Evolutionary conservation across 176 grass and related monocot genomes (phyloP).

Genomic region (Typha latifolia): DNA sequence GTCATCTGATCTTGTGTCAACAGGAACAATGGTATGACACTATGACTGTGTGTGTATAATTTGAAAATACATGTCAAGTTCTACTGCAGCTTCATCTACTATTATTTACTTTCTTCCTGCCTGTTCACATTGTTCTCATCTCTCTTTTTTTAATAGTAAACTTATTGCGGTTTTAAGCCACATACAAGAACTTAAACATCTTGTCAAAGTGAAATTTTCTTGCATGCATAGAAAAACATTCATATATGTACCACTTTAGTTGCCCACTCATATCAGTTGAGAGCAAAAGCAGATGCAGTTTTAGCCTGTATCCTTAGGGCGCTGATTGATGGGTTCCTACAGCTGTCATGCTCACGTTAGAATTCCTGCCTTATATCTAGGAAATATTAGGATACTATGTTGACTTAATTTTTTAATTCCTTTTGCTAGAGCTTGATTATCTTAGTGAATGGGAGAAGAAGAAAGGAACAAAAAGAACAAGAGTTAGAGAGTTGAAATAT

Average conservation of each 20-base stretch:
- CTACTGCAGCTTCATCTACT: neutral
- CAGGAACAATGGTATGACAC: constrained; percentile 30
- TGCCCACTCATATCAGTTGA: too few species aligned
- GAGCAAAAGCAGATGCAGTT: too few species aligned
- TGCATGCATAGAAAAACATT: neutral
- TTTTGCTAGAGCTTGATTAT: too few species aligned
- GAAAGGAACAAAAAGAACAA: too few species aligned
- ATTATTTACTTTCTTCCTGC: neutral
- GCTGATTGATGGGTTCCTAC: neutral
- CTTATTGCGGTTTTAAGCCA: too few species aligned
- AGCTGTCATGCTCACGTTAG: neutral
- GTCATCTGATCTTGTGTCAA: constrained; percentile 36
- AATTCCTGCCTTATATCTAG: neutral
- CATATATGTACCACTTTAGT: too few species aligned
- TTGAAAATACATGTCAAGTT: neutral
- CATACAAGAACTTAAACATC: neutral
- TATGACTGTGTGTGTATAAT: neutral
- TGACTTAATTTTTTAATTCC: too few species aligned
- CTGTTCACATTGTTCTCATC: neutral
- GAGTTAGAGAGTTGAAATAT: too few species aligned
- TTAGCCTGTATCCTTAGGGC: too few species aligned
- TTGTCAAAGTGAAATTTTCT: neutral
- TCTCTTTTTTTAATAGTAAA: neutral
- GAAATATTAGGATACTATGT: neutral
- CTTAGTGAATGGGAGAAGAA: too few species aligned